Evolutionary conservation across 257 asterid species (phyloP), one percentile per base, ranked within the genome.

Genomic region (Gentiana dahurica): DNA sequence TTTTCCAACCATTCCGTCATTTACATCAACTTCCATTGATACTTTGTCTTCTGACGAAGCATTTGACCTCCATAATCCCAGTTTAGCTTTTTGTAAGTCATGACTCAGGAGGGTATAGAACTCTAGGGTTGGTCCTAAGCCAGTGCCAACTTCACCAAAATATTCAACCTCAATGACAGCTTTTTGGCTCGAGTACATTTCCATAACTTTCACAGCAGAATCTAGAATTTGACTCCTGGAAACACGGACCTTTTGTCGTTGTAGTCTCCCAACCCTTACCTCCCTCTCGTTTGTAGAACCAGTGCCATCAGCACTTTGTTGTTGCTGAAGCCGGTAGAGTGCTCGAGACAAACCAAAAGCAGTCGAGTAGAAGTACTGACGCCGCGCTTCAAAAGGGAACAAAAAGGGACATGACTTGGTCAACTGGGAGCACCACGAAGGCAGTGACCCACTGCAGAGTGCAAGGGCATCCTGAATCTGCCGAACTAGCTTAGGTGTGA

Each of bases 61-160:
- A 78, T 68, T 63, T 37, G 83, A 74, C 77, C 94, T 79, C 99
- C 99, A 93, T 94, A 89, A 77, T 55, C 89, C 90, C 59, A 93
- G 62, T 51, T 89, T 95, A 69, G 49, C 79, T 75, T 81, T 84
- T 66, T 92, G 99, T 71, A 93, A 85, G 68, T 93, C 99, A 1
- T 82, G 99, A 74, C 99, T 93, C 58, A 92, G 63, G 34, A 92
- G 95, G 12, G 99, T 92, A 75, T 86, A 92, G 66, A 92, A 92
- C 77, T 89, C 99, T 54, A 93, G 80, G 36, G 99, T 93, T 7
- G 99, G 99, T 12, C 99, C 99, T 78, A 93, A 75, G 13, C 99
- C 99, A 38, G 97, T 86, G 57, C 99, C 99, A 68, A 93, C 99
- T 78, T 93, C 99, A 52, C 97, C 99, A 72, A 93, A 93, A 82